Conservation (phyloP, 2,329 filamentous ascomycete genomes). For the Fusarium pseudonygamai region DNA sequence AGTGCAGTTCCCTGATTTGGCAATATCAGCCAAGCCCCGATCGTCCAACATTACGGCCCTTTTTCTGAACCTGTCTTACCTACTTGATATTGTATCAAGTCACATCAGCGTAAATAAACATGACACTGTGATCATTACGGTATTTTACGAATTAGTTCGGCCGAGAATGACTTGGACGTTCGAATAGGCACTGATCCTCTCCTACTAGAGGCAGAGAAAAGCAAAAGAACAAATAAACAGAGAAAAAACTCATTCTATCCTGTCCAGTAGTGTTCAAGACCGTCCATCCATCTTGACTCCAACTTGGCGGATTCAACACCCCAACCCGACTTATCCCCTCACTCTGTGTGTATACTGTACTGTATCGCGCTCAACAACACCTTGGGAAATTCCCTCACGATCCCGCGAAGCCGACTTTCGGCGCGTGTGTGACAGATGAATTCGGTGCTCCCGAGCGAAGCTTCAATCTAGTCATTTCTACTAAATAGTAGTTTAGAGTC, state of each 20-base stretch:
- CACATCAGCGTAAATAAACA: not conserved
- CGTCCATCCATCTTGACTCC: slow-evolving; percentile 39
- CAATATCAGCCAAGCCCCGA: slow-evolving; percentile 12
- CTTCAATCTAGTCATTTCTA: not conserved
- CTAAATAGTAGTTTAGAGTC: not conserved
- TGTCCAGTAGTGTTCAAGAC: slow-evolving; percentile 22
- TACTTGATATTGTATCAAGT: slow-evolving; percentile 9
- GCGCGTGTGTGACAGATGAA: not conserved
- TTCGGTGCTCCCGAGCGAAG: slow-evolving; percentile 26
- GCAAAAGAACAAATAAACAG: not conserved
- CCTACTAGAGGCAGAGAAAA: not conserved
- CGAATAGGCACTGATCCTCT: slow-evolving; percentile 13
- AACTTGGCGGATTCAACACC: slow-evolving; percentile 31
- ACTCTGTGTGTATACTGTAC: not conserved
- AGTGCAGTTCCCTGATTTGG: not conserved
- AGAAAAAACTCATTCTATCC: slow-evolving; percentile 9
- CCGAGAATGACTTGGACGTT: slow-evolving; percentile 1
- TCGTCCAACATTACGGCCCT: slow-evolving; percentile 13
- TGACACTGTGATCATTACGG: not conserved
- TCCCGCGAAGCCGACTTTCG: slow-evolving; percentile 10
- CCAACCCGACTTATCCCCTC: slow-evolving; percentile 18
- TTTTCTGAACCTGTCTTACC: slow-evolving; percentile 19
- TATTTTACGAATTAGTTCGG: not conserved
- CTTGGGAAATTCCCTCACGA: slow-evolving; percentile 26
- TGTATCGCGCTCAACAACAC: slow-evolving; percentile 28